These are phyloP conservation scores for Lineolata rhizophorae DNA, from an alignment of 495 filamentous ascomycete genomes.

Conservation along the genomic window DNA sequence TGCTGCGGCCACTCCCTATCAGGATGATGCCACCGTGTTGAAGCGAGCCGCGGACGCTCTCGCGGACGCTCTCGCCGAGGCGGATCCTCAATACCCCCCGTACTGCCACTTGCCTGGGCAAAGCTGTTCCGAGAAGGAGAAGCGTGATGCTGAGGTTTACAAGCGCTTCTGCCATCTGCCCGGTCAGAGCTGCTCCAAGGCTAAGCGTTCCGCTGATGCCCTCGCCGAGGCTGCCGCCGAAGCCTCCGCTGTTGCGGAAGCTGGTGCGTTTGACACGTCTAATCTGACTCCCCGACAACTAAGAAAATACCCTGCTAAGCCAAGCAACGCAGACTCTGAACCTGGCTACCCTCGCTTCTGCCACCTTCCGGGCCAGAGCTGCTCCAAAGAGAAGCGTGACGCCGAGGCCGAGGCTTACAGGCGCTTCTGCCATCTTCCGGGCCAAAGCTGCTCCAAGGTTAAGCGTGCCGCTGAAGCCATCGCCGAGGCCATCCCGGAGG, in stretches of 20 bases:
- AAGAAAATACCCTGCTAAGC: conserved; percentile 4
- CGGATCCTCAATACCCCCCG: too few species aligned
- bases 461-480: conserved; percentile 30
- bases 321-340: conserved; percentile 1
- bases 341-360: conserved; percentile 1
- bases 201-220: conserved; percentile 23
- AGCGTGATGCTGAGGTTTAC: too few species aligned
- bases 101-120: too few species aligned
- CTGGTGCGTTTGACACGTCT: not conserved
- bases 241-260: not conserved
- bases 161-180: conserved; percentile 15
- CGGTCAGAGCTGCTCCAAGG: conserved; percentile 12
- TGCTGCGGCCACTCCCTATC: too few species aligned
- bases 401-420: not conserved
- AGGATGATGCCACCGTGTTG: too few species aligned
- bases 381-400: too few species aligned
- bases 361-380: not conserved
- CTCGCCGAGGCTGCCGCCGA: not conserved
- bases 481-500: conserved; percentile 20
- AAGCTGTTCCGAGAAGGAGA: too few species aligned
- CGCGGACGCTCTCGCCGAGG: too few species aligned
- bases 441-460: conserved; percentile 15
- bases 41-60: too few species aligned
- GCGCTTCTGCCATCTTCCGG: conserved; percentile 14
- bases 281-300: not conserved